Percentiles rank a stretch among this genome's conserved stretches.
Conservation (phyloP, 2,329 filamentous ascomycete species). For the Pseudodiploospora longispora region DNA sequence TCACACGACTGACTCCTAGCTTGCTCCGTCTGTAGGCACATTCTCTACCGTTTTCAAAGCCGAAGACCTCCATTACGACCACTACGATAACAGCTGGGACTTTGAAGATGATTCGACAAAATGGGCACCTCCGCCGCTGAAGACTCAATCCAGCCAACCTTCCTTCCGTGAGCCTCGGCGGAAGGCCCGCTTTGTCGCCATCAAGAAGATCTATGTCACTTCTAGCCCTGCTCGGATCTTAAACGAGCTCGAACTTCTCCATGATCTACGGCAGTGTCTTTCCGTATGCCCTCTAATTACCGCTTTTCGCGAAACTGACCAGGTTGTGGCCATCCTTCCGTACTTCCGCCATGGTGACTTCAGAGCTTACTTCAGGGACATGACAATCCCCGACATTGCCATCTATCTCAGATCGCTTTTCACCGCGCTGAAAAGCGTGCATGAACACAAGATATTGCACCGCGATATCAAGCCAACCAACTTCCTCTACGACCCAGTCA, state of each 20-base stretch:
- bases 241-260: conserved; percentile 89
- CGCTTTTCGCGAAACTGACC: conserved; percentile 88
- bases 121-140: conserved; percentile 62
- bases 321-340: conserved; percentile 88
- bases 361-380: conserved; percentile 84
- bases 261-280: conserved; percentile 73
- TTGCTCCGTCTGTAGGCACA: conserved; percentile 56
- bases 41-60: conserved; percentile 99
- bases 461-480: conserved; percentile 97
- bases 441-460: conserved; percentile 78
- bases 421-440: conserved; percentile 74
- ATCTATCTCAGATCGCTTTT: conserved; percentile 87
- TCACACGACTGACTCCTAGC: not conserved
- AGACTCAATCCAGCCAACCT: conserved; percentile 33
- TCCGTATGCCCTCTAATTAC: conserved; percentile 94
- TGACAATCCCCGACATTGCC: conserved; percentile 78
- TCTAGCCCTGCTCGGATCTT: conserved; percentile 88
- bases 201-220: conserved; percentile 99
- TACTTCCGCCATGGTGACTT: conserved; percentile 97
- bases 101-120: conserved; percentile 56
- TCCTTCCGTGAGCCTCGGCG: conserved; percentile 22
- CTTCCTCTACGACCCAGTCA: conserved; percentile 81
- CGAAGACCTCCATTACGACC: conserved; percentile 79
- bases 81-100: conserved; percentile 84
- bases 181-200: conserved; percentile 71